Base-by-base conservation (phyloP, 257 asterid genomes). In the Plantago ovata region DNA sequence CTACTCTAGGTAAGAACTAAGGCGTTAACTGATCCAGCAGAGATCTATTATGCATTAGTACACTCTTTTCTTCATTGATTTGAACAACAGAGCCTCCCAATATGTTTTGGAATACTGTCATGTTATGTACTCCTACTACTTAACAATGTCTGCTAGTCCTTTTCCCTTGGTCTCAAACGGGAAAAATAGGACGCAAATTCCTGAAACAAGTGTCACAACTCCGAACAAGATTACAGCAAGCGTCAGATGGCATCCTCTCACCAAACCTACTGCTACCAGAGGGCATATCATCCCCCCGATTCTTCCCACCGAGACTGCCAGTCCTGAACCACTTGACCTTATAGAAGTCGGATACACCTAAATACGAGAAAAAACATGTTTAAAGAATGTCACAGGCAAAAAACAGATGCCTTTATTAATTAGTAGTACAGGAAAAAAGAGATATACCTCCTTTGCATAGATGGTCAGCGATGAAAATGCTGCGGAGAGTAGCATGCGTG, bases 241-340 rank as follows among this genome's bases (percentile, higher is more conserved):
- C 39, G 69, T 71, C 56, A 58, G 74, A 63, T 71, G 81, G 65
- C 81, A 75, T 53, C 70, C 72, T 32, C 62, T 54, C 22, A 71
- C 76, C 51, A 75, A 51, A 23, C 71, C 74, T 18, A 75, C 77
- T 14, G 81, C 77, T 9, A 75, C 77, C 43, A 68, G 32, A 19
- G 81, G 81, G 50, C 81, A 75, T 38, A 70, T 48, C 77, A 71
- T 70, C 9, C 81, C 81, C 2, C 74, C 81, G 23, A 71, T 47
- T 67, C 77, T 67, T 22, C 77, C 81, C 43, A 71, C 58, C 18
- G 74, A 55, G 7, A 36, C 63, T 40, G 76, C 66, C 24, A 75
- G 61, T 55, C 81, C 81, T 7, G 65, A 42, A 0, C 81, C 81
- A 21, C 69, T 75, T 6, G 69, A 63, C 53, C 81, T 67, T 40